Percentiles rank a stretch among this genome's conserved stretches.
Evolutionary conservation across 805 yeast species (phyloP).

Genomic region (Yarrowia deformans): DNA sequence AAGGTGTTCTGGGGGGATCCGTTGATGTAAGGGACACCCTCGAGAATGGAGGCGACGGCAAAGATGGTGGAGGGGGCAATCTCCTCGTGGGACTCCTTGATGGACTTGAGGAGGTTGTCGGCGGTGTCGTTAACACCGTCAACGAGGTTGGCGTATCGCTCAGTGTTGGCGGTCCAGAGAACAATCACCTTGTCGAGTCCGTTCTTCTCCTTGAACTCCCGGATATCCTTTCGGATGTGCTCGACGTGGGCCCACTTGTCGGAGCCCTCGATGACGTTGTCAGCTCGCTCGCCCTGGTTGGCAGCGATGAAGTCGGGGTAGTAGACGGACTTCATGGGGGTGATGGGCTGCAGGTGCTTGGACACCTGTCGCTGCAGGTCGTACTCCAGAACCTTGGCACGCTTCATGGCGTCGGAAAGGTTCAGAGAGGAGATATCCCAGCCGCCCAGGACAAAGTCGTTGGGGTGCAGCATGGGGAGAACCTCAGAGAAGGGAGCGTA

Average conservation of each 20-base stretch:
- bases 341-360: constrained; percentile 64
- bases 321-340: constrained; percentile 84
- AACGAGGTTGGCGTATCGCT: constrained; percentile 81
- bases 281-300: constrained; percentile 90
- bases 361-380: constrained; percentile 80
- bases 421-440: constrained; percentile 88
- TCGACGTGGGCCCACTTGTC: constrained; percentile 92
- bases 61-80: constrained; percentile 92
- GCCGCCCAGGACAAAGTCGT: constrained; percentile 88
- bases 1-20: constrained; percentile 98
- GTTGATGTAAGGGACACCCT: constrained; percentile 86
- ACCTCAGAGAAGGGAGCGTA: constrained; percentile 91
- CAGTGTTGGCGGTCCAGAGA: constrained; percentile 97
- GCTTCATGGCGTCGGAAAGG: constrained; percentile 77
- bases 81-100: constrained; percentile 81
- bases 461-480: constrained; percentile 88
- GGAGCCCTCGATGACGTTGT: constrained; percentile 75
- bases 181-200: constrained; percentile 85
- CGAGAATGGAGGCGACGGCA: constrained; percentile 91
- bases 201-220: constrained; percentile 74
- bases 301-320: constrained; percentile 97
- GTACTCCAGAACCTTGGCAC: constrained; percentile 86
- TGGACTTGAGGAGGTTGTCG: constrained; percentile 74
- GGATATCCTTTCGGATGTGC: constrained; percentile 82
- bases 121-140: constrained; percentile 88